Conservation (phyloP, 176 grass and related monocot species). For the Avena insularis region DNA sequence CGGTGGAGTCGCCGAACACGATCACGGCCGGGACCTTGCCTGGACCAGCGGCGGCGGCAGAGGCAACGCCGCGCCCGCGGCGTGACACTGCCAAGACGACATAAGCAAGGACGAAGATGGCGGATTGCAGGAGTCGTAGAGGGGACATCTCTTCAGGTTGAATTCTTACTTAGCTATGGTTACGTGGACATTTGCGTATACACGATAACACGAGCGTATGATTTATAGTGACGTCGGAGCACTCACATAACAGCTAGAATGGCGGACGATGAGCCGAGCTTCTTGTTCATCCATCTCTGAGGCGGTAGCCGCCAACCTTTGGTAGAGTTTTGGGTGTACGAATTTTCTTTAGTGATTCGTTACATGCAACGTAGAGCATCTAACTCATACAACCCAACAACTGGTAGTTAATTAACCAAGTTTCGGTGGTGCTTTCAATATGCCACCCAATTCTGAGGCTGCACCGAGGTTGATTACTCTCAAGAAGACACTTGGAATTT, state of each 20-base stretch:
- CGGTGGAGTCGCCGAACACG: constrained; percentile 82
- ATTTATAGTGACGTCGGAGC: constrained; percentile 1
- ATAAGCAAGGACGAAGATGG: neutral
- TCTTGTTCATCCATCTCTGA: constrained; percentile 46
- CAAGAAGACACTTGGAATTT: neutral
- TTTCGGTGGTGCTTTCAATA: constrained; percentile 15
- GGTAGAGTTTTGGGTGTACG: neutral
- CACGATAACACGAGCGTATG: neutral
- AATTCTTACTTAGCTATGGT: neutral
- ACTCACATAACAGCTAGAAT: too few species aligned
- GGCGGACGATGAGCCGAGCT: constrained; percentile 36
- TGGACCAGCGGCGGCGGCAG: too few species aligned
- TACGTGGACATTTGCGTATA: neutral
- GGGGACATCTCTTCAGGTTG: neutral
- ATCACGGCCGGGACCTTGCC: constrained; percentile 55
- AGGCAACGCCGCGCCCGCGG: neutral
- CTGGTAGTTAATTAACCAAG: neutral
- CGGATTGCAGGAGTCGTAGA: neutral
- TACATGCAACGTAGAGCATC: constrained; percentile 4
- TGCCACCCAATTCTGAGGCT: neutral
- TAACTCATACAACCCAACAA: constrained; percentile 23
- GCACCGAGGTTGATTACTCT: neutral
- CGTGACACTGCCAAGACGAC: neutral
- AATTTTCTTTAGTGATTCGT: neutral
- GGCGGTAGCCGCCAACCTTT: constrained; percentile 25